phyloP scores from a whole-genome alignment of 768 basidiomycete species.

The Gymnopilus junonius region DNA sequence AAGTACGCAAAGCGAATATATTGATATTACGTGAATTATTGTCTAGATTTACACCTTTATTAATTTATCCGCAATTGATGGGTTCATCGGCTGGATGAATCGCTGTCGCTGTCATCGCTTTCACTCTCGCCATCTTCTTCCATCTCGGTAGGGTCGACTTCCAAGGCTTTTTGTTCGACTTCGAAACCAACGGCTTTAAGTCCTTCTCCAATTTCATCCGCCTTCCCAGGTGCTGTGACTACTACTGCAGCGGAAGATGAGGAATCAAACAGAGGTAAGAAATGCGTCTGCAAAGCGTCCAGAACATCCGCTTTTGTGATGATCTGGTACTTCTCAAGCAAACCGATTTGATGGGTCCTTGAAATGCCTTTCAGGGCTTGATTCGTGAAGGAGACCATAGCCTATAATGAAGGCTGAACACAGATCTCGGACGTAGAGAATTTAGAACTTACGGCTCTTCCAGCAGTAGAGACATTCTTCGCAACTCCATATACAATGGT shows the following conservation, averaged over 20 bases:
- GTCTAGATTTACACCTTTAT: background rate
- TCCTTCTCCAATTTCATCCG: conserved; percentile 67
- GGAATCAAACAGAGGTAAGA: conserved; percentile 85
- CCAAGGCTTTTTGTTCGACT: conserved; percentile 73
- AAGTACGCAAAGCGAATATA: background rate
- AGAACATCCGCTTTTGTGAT: conserved; percentile 83
- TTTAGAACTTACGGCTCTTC: conserved; percentile 72
- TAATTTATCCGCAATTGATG: background rate
- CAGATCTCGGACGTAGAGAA: background rate
- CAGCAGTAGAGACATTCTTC: conserved; percentile 79
- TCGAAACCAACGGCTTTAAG: conserved; percentile 74
- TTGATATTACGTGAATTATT: background rate
- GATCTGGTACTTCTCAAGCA: conserved; percentile 80
- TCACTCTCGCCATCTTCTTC: conserved; percentile 41
- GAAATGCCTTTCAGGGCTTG: conserved; percentile 88
- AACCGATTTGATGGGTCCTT: conserved; percentile 71
- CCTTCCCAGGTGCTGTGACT: conserved; percentile 83
- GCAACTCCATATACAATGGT: conserved; percentile 87
- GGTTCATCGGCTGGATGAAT: conserved; percentile 17
- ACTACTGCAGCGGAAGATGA: conserved; percentile 78
- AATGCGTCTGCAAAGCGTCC: conserved; percentile 66
- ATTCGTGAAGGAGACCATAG: conserved; percentile 82
- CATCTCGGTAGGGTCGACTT: conserved; percentile 59
- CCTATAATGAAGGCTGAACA: conserved; percentile 49
- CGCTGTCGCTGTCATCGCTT: conserved; percentile 29